Evolutionary conservation across 2,329 filamentous ascomycete species (phyloP).

Genomic region (Aspergillus brasiliensis): DNA sequence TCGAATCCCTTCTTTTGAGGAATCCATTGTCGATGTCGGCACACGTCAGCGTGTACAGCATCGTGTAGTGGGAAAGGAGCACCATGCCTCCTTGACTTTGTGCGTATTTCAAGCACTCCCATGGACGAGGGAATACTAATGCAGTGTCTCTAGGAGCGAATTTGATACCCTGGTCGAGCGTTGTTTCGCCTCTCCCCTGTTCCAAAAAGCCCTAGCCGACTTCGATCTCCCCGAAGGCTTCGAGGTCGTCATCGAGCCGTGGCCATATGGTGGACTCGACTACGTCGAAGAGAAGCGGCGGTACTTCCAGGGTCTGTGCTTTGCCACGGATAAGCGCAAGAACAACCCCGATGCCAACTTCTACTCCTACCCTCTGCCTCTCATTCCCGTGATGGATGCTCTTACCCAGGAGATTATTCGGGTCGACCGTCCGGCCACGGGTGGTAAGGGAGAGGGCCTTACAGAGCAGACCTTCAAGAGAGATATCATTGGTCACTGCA

Average conservation of each 20-base stretch:
- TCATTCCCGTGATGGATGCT: conserved; percentile 59
- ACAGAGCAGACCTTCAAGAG: conserved; percentile 43
- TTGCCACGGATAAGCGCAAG: conserved; percentile 45
- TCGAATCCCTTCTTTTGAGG: conserved; percentile 56
- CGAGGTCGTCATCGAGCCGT: conserved; percentile 58
- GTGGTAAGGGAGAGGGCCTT: conserved; percentile 54
- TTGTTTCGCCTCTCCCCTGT: conserved; percentile 55
- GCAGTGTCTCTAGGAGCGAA: conserved; percentile 39
- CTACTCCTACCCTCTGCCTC: conserved; percentile 60
- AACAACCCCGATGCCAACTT: conserved; percentile 62
- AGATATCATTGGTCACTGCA: conserved; percentile 56
- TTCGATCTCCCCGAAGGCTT: conserved; percentile 58
- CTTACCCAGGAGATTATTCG: conserved; percentile 58
- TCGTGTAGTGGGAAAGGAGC: conserved; percentile 50
- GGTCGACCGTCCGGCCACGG: conserved; percentile 59
- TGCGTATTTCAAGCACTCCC: conserved; percentile 25
- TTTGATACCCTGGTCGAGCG: conserved; percentile 52
- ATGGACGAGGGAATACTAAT: background rate
- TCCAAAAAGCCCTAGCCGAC: conserved; percentile 54
- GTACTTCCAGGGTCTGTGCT: conserved; percentile 57
- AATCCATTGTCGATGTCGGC: conserved; percentile 55
- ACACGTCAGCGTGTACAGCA: conserved; percentile 46
- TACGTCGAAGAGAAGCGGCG: conserved; percentile 49
- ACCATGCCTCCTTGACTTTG: conserved; percentile 52
- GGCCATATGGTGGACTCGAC: conserved; percentile 59